These are phyloP conservation scores for Guadua angustifolia DNA, from an alignment of 176 grass and related monocot species.

Conservation along the genomic window DNA sequence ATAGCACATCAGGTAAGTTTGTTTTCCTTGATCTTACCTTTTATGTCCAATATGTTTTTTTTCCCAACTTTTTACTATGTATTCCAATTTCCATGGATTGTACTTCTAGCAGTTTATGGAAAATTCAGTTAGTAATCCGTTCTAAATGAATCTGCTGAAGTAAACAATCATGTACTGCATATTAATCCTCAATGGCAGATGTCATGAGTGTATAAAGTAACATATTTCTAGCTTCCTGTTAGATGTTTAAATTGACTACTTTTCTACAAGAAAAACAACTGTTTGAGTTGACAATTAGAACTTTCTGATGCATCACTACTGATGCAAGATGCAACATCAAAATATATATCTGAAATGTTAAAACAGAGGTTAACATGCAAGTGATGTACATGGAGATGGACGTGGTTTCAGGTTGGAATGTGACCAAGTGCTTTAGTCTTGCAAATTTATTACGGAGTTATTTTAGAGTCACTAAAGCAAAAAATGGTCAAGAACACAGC, in stretches of 20 bases:
- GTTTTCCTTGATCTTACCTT: slow-evolving; percentile 17
- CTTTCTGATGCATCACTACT: no score
- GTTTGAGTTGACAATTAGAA: neutral
- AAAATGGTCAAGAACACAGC: neutral
- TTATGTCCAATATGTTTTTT: slow-evolving; percentile 28
- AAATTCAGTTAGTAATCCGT: slow-evolving; percentile 11
- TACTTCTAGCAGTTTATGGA: slow-evolving; percentile 17
- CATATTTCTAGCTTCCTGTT: neutral
- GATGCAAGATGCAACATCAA: neutral
- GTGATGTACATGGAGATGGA: neutral
- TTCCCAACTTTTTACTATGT: neutral
- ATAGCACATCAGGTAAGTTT: slow-evolving; percentile 85
- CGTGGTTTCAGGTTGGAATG: slow-evolving; percentile 1
- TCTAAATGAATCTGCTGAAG: neutral
- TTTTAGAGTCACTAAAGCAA: neutral
- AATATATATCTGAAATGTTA: neutral
- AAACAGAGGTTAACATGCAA: slow-evolving; percentile 9
- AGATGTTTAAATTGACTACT: neutral
- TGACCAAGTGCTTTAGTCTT: neutral
- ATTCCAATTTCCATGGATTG: slow-evolving; percentile 11
- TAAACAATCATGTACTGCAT: slow-evolving; percentile 17
- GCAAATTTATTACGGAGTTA: neutral
- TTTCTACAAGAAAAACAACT: neutral
- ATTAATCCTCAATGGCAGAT: neutral
- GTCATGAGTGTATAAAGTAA: neutral